A percentile compares a stretch with the other conserved stretches of the same genome.
Evolutionary conservation across 345 rosid species (phyloP).

Genomic region (Eucalyptus microcorys): DNA sequence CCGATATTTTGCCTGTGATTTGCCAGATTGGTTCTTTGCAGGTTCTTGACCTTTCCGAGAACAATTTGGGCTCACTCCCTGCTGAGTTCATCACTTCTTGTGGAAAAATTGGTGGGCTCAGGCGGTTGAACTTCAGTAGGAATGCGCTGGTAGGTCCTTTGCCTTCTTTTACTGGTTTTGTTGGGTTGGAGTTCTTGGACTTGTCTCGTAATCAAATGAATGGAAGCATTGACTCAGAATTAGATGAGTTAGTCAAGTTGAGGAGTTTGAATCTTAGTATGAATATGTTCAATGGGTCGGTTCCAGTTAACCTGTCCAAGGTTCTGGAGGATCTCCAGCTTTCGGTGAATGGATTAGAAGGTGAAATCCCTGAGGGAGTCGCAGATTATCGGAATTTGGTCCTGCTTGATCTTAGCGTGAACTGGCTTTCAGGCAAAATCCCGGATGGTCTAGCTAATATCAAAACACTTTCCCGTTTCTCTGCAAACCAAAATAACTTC

Average conservation of each 20-base stretch:
- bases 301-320: slow-evolving; percentile 32
- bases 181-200: slow-evolving; percentile 44
- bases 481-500: slow-evolving; percentile 46
- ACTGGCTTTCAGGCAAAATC: slow-evolving; percentile 28
- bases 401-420: slow-evolving; percentile 40
- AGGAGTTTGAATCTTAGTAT: slow-evolving; percentile 34
- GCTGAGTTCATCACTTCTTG: slow-evolving; percentile 27
- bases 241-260: slow-evolving; percentile 37
- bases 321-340: slow-evolving; percentile 32
- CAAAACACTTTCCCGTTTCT: slow-evolving; percentile 33
- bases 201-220: slow-evolving; percentile 25
- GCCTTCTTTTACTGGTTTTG: slow-evolving; percentile 37
- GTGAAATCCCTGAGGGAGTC: slow-evolving; percentile 34
- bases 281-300: slow-evolving; percentile 17
- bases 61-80: slow-evolving; percentile 36
- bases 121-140: slow-evolving; percentile 37
- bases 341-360: slow-evolving; percentile 11
- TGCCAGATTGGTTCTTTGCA: slow-evolving; percentile 50
- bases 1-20: slow-evolving; percentile 24
- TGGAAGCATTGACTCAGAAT: slow-evolving; percentile 22
- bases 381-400: slow-evolving; percentile 14
- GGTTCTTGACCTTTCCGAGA: slow-evolving; percentile 44
- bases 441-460: slow-evolving; percentile 33
- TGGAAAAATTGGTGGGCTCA: slow-evolving; percentile 23
- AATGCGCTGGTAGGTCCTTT: slow-evolving; percentile 26